Conservation (phyloP, 2,329 filamentous ascomycete genomes). For the Dactylellina leptospora region DNA sequence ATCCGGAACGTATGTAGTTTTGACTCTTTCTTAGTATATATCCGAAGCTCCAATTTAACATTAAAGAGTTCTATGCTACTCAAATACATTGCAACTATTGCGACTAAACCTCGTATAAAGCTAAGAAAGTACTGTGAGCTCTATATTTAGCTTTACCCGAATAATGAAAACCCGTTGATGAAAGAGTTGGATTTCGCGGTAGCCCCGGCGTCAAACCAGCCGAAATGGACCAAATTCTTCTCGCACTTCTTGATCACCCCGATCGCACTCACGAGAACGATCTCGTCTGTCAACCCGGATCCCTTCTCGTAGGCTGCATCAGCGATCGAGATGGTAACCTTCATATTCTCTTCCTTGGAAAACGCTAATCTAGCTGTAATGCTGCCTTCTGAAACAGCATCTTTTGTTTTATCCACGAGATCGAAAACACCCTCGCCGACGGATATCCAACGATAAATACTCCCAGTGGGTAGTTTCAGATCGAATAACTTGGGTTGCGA, state of each 20-base stretch:
- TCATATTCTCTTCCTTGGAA: background rate
- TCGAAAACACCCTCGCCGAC: constrained; percentile 7
- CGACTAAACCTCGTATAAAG: too few relatives aligned
- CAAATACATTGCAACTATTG: background rate
- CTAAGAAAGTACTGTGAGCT: too few relatives aligned
- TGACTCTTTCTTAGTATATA: background rate
- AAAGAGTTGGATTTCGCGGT: too few relatives aligned
- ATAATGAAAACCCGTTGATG: too few relatives aligned
- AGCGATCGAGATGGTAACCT: constrained; percentile 7
- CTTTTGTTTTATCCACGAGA: constrained; percentile 26
- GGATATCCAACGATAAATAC: constrained; percentile 17
- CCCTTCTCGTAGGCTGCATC: background rate
- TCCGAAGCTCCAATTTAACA: background rate
- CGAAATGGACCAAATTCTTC: constrained; percentile 20
- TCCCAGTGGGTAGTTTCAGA: constrained; percentile 16
- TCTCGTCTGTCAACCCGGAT: constrained; percentile 9
- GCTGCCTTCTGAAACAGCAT: background rate
- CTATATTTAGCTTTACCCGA: too few relatives aligned
- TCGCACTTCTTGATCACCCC: constrained; percentile 40
- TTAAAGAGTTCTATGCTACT: too few relatives aligned
- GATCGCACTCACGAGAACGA: constrained; percentile 20
- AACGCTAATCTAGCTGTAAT: constrained; percentile 1
- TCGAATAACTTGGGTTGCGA: constrained; percentile 31
- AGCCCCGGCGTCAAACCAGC: too few relatives aligned
- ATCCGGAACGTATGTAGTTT: background rate